Evolutionary conservation across 129 eudicot genomes (phyloP), one percentile per base, ranked within the genome.

Genomic region (Tagetes patula): DNA sequence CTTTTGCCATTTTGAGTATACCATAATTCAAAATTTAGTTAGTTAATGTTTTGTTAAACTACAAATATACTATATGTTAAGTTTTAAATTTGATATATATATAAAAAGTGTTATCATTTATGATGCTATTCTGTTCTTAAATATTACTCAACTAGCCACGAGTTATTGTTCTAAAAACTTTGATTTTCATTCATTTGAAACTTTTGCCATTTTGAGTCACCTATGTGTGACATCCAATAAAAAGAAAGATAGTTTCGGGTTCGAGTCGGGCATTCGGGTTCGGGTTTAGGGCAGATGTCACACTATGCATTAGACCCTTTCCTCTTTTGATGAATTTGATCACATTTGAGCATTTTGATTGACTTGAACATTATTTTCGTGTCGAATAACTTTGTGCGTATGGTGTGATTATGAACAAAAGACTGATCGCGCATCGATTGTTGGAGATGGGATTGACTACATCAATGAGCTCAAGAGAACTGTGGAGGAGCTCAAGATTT

Each of bases 371-470:
- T 32, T 55, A 6, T 62, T 55, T 56, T 62, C n/a, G 5, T 68
- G 37, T 73, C 37, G 42, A 36, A 42, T 65, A 31, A 10, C 46
- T 71, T 61, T 61, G 3, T 14, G 34, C 54, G 69, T 69, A 30
- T 58, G 69, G 13, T 69, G 30, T 14, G 56, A 59, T 55, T 46
- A 67, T 45, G 49, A 77, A 50, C 9, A 55, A 77, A 72, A 95
- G 99, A 3, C 63, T 60, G 99, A 95, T 71, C 86, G 97, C 47
- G 99, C 99, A 50, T 88, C 97, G 30, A 67, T 90, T 20, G 91
- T 95, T 65, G 87, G 75, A n/a, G 93, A 95, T 37, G 99, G 91
- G 33, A 95, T 95, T 43, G 66, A 75, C 30, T 85, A 95, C 91
- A 95, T 95, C 10, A 66, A 90, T 34, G 99, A 90, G 77, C 94